These are phyloP conservation scores for Uronychia binucleata DNA, from an alignment of 73 alveolate species.

Conservation along the genomic window DNA sequence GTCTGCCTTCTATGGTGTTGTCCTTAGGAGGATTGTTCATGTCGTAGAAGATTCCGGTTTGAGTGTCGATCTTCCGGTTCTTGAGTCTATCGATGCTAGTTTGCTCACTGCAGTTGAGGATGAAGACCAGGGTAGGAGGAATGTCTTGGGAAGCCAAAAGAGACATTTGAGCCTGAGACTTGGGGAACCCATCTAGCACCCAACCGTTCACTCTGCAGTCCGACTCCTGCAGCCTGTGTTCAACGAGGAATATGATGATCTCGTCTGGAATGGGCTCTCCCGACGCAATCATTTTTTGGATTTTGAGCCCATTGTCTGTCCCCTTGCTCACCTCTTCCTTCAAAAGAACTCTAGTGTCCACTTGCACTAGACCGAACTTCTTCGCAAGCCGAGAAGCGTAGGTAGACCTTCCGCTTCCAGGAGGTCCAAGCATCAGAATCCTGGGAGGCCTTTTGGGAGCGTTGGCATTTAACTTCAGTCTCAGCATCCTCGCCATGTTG, in stretches of 20 bases:
- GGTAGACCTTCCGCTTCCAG: constrained; percentile 93
- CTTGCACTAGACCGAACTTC: constrained; percentile 82
- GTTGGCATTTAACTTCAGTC: constrained; percentile 32
- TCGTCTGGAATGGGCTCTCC: constrained; percentile 90
- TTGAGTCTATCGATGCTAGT: constrained; percentile 58
- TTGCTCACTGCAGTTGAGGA: constrained; percentile 54
- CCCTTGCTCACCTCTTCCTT: constrained; percentile 76
- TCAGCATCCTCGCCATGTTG: constrained; percentile 46
- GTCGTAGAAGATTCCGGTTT: constrained; percentile 62
- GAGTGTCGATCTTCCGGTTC: constrained; percentile 78
- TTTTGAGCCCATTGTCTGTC: constrained; percentile 74
- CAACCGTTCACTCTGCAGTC: constrained; percentile 83
- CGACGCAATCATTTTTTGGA: constrained; percentile 58
- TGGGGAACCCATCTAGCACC: constrained; percentile 93
- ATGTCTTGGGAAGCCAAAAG: constrained; percentile 73
- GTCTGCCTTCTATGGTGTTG: constrained; percentile 50
- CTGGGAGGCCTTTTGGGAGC: constrained; percentile 95
- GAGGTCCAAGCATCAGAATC: constrained; percentile 94
- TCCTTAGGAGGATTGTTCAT: constrained; percentile 50
- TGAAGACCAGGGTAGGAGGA: constrained; percentile 75
- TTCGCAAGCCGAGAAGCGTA: constrained; percentile 74
- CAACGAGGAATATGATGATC: constrained; percentile 76
- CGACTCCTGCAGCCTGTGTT: constrained; percentile 72
- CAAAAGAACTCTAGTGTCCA: constrained; percentile 73
- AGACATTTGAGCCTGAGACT: constrained; percentile 72